Base-by-base conservation (phyloP, 352 stramenopile species). In the Phytophthora pisi region DNA sequence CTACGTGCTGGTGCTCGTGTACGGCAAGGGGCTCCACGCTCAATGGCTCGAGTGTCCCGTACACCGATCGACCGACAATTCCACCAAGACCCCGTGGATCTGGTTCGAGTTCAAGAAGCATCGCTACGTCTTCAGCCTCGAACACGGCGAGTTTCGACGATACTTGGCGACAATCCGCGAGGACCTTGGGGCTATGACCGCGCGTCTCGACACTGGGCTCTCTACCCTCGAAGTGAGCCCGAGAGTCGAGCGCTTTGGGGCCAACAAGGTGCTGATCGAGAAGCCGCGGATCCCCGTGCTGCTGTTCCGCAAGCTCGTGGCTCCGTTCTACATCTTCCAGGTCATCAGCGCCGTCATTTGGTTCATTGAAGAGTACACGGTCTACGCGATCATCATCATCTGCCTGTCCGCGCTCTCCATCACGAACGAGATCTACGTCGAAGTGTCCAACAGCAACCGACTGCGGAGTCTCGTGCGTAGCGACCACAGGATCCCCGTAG, bases 91-190 rank as follows among this genome's bases (percentile, higher is more conserved):
- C 10, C 13, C 49, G 31, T 81, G 74, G 69, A 50, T 79, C 20
- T 90, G 80, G 79, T 90, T 92, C 60, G 79, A 87, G 61, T 92
- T 86, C 67, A 90, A 90, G 73, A 87, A 88, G 57, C 79, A 92
- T 38, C 79, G 78, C 0, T 92, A 92, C 55, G 70, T 86, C 47
- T 89, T 78, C 69, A 81, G 77, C 50, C 26, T 77, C 23, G 71
- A 89, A 24, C 78, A 76, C 38, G 66, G 68, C 36, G 64, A 75
- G 47, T 92, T 90, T 43, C 74, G 87, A 43, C 79, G 81, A 18
- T 87, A 87, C 61, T 13, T 88, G 2, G 73, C 79, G 15, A 78
- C 74, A 4, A 58, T 86, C 18, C 64, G 64, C 0, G 79, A 90
- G 49, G 53, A 82, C 16, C 18, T 87, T 13, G 55, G 38, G 5